phyloP scores from a whole-genome alignment of 257 asterid genomes.

The Prunella vulgaris region DNA sequence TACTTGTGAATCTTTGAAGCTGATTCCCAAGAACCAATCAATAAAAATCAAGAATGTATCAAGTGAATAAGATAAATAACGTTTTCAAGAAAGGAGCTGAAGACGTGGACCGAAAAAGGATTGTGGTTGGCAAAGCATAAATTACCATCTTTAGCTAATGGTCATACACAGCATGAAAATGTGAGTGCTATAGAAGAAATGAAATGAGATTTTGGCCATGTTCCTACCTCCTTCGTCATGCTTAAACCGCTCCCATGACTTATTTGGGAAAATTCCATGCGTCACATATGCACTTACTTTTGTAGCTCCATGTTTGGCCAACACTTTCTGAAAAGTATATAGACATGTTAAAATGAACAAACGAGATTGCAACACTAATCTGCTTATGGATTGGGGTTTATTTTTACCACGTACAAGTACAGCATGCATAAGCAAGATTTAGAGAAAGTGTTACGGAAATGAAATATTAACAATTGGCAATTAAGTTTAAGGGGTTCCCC shows the following conservation, averaged over 20 bases:
- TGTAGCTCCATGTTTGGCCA: slow-evolving; percentile 91
- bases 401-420: too few species aligned
- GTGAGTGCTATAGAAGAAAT: background rate
- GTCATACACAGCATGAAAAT: background rate
- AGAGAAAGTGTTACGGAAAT: background rate
- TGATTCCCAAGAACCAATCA: slow-evolving; percentile 1
- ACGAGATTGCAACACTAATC: background rate
- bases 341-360: background rate
- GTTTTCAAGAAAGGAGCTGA: background rate
- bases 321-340: slow-evolving; percentile 55
- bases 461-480: background rate
- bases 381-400: background rate
- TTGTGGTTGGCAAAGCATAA: background rate
- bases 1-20: background rate
- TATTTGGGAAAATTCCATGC: slow-evolving; percentile 92
- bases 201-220: slow-evolving; percentile 7
- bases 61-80: background rate
- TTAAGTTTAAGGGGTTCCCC: background rate
- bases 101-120: background rate
- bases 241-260: slow-evolving; percentile 83
- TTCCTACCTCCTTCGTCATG: slow-evolving; percentile 69
- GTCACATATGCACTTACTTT: slow-evolving; percentile 93
- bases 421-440: background rate
- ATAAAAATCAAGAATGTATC: background rate
- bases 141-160: background rate